Base-by-base conservation (phyloP, 2,329 filamentous ascomycete genomes). In the Rhinocladiella similis region DNA sequence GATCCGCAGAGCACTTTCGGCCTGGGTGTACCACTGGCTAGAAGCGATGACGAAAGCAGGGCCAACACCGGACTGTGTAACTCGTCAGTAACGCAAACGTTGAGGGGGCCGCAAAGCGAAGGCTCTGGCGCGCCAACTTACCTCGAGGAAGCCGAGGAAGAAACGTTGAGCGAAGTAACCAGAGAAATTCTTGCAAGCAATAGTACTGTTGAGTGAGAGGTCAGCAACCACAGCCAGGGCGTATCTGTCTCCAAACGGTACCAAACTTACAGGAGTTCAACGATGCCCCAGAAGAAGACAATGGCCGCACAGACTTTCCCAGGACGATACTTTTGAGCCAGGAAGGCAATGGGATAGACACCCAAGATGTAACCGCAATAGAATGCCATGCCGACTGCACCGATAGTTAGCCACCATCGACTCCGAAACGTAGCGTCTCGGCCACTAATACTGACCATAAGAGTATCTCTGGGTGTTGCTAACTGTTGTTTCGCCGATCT, bases 361-460 rank as follows among this genome's bases (percentile, higher is more conserved):
- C 88, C 88, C 0, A 81, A 83, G 2, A 91, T 77, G 85, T 89
- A 88, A 38, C 88, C 88, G 62, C 91, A 89, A 74, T 91, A 91
- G 75, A 91, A 59, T 7, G 22, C 22, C 22, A 25, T 25, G 22
- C 25, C 38, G 38, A 41, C 38, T 41, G 10, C n/a, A n/a, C 10
- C 10, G 2, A 19, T 41, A n/a, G 18, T 41, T 41, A 41, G 38
- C n/a, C n/a, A n/a, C 10, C 38, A n/a, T 19, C 38, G n/a, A 41
- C 18, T 41, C 4, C 38, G 38, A 41, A n/a, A 41, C 38, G 5
- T 5, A 10, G 38, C 18, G n/a, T 41, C 18, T 4, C 38, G 38
- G 7, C 22, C 22, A 25, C 22, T 25, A 25, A 25, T 19, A 41
- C 38, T 41, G 18, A 41, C 38, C 38, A 41, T 41, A 41, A 41